Conservation (phyloP, 208 protist species). For the Herpetomonas samuelpessoai region DNA sequence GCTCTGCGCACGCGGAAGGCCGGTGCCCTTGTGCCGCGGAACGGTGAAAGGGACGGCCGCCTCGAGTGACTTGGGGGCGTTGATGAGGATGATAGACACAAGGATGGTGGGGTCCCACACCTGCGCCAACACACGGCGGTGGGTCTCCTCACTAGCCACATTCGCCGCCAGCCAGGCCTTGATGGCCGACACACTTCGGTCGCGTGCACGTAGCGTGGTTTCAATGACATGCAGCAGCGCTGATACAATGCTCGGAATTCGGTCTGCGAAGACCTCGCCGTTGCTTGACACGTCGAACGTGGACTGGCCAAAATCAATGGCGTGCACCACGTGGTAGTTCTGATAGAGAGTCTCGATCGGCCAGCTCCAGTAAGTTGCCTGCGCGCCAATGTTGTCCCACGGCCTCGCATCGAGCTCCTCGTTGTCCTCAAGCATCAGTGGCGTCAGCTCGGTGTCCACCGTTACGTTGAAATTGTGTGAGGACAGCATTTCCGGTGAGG, state of each 20-base stretch:
- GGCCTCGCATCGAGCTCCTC: conserved; percentile 47
- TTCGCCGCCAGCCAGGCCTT: conserved; percentile 40
- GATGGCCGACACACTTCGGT: conserved; percentile 41
- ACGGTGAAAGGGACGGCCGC: conserved; percentile 7
- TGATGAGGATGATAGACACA: conserved; percentile 76
- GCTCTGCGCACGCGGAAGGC: neutral
- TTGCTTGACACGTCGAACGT: conserved; percentile 73
- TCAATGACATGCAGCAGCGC: conserved; percentile 63
- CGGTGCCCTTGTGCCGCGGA: neutral
- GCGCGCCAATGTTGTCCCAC: conserved; percentile 56
- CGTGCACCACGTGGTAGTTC: conserved; percentile 71
- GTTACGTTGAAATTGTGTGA: conserved; percentile 15
- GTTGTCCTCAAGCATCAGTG: conserved; percentile 24
- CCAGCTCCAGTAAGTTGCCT: conserved; percentile 69
- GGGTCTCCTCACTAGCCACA: conserved; percentile 30
- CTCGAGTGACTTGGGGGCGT: conserved; percentile 44
- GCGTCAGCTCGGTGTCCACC: conserved; percentile 20
- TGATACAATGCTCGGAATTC: conserved; percentile 57
- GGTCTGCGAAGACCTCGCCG: conserved; percentile 68
- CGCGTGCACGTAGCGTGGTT: conserved; percentile 58
- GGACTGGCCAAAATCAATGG: conserved; percentile 67
- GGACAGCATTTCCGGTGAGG: conserved; percentile 10
- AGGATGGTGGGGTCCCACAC: conserved; percentile 69
- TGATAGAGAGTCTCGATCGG: conserved; percentile 84
- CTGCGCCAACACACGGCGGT: conserved; percentile 38